Evolutionary conservation across 805 yeast species (phyloP), one percentile per base, ranked within the genome.

Genomic region (Myxozyma nipponensis): DNA sequence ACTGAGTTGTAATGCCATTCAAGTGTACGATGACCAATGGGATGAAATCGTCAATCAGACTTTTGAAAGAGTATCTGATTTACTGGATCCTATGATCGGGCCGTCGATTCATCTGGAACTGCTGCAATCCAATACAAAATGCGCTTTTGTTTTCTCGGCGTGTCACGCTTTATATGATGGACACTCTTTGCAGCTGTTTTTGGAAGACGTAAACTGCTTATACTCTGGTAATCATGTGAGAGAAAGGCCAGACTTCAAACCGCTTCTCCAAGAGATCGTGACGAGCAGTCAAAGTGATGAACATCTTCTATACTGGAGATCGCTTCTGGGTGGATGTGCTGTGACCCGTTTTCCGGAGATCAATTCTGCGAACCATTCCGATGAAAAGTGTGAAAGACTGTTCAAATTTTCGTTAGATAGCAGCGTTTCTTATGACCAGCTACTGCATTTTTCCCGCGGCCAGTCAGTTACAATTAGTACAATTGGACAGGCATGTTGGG

Each of bases 121-220:
- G 7, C 23, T 46, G 15, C 18, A 22, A 23, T 43, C 52, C 5
- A 17, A 28, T 23, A 28, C 35, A 9, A 30, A 25, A 23, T 22
- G 23, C 5, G 47, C 46, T 3, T 18, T 54, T 5, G 19, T 54
- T 9, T 36, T 54, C 21, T 32, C 49, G 5, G 23, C 46, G 6
- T 47, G 50, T 4, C 58, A 54, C n/a, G 58, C 49, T 2, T 23
- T 54, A 6, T 54, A 54, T 37, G 58, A 54, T 19, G 58, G 58
- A 10, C 57, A 54, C 23, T 54, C 58, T 3, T 18, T 54, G 4
- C 49, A 54, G 5, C 28, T 52, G 9, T 47, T 51, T 19, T n/a
- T 49, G 23, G 46, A 42, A 24, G 57, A 53, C 24, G 57, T 52
- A 23, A 4, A 7, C 6, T 18, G 6, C 6, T 7, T 5, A 18